These are phyloP conservation scores for Aristolochia californica DNA, from an alignment of 164 flowering plant genomes.

Conservation along the genomic window DNA sequence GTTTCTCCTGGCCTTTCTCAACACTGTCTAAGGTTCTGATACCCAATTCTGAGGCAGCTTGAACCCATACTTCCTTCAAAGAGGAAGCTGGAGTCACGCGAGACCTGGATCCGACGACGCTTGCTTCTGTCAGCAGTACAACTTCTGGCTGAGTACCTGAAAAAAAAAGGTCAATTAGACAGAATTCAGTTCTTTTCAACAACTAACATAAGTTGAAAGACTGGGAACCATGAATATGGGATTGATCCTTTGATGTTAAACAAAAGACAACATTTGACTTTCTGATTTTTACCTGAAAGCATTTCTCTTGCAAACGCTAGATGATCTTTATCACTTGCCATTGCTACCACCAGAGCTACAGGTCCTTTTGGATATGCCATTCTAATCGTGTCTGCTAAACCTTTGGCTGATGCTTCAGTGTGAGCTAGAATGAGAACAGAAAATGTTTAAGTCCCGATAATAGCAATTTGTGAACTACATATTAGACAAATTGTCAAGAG, in stretches of 20 bases:
- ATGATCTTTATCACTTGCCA: constrained; percentile 97
- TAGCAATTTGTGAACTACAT: neutral
- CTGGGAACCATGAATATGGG: too few species aligned
- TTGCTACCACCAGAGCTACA: constrained; percentile 75
- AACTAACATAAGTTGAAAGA: too few species aligned
- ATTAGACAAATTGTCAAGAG: neutral
- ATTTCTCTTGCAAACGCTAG: constrained; percentile 66
- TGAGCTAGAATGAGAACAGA: constrained; percentile 48
- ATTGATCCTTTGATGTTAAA: neutral
- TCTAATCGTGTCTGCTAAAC: constrained; percentile 43
- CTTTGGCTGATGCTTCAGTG: constrained; percentile 81
- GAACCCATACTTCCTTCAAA: constrained; percentile 49
- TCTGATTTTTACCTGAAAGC: constrained; percentile 39
- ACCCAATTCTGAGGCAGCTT: constrained; percentile 42
- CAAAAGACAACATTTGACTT: neutral
- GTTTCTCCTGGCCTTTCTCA: constrained; percentile 9
- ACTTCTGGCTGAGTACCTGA: constrained; percentile 47
- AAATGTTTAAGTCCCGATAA: neutral
- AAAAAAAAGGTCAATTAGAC: neutral
- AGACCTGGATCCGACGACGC: constrained; percentile 58
- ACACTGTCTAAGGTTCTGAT: constrained; percentile 17
- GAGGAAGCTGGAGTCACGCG: constrained; percentile 46
- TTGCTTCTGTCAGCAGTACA: constrained; percentile 55
- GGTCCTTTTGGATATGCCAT: constrained; percentile 39
- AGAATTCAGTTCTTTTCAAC: neutral